Percentiles rank a stretch among this genome's conserved stretches.
Evolutionary conservation across 1,139 yeast genomes (phyloP).

Genomic region (Sugiyamaella sp.): DNA sequence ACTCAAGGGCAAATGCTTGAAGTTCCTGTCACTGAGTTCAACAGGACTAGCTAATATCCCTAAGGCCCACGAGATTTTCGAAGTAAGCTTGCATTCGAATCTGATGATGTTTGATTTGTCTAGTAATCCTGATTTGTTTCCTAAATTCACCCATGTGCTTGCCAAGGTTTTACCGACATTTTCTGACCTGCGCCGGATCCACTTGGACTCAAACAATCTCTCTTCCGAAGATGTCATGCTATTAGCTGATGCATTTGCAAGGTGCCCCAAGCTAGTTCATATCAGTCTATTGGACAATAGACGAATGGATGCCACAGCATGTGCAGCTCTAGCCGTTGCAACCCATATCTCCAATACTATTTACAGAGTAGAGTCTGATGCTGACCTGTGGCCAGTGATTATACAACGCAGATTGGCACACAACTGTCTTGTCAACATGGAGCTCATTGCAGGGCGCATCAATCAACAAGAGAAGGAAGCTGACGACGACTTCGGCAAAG

Average conservation of each 20-base stretch:
- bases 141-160: slow-evolving; percentile 64
- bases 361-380: slow-evolving; percentile 73
- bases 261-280: slow-evolving; percentile 70
- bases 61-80: slow-evolving; percentile 56
- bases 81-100: slow-evolving; percentile 54
- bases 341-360: slow-evolving; percentile 66
- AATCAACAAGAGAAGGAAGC: slow-evolving; percentile 44
- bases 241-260: slow-evolving; percentile 69
- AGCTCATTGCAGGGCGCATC: slow-evolving; percentile 40
- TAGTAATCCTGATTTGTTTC: slow-evolving; percentile 72
- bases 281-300: slow-evolving; percentile 73
- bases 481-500: slow-evolving; percentile 33
- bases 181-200: slow-evolving; percentile 67
- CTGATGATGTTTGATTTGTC: slow-evolving; percentile 78
- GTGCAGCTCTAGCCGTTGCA: slow-evolving; percentile 71
- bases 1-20: slow-evolving; percentile 39
- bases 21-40: slow-evolving; percentile 71
- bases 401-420: slow-evolving; percentile 78
- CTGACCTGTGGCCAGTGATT: slow-evolving; percentile 66
- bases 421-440: slow-evolving; percentile 83
- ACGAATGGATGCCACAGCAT: slow-evolving; percentile 57
- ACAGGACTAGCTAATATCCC: slow-evolving; percentile 59
- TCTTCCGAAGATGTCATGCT: slow-evolving; percentile 64
- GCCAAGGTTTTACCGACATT: slow-evolving; percentile 67
- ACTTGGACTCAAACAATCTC: slow-evolving; percentile 74